A percentile compares a stretch with the other conserved stretches of the same genome.
Conservation (phyloP, 2,329 filamentous ascomycete genomes). For the Proliferodiscus dingleyae region DNA sequence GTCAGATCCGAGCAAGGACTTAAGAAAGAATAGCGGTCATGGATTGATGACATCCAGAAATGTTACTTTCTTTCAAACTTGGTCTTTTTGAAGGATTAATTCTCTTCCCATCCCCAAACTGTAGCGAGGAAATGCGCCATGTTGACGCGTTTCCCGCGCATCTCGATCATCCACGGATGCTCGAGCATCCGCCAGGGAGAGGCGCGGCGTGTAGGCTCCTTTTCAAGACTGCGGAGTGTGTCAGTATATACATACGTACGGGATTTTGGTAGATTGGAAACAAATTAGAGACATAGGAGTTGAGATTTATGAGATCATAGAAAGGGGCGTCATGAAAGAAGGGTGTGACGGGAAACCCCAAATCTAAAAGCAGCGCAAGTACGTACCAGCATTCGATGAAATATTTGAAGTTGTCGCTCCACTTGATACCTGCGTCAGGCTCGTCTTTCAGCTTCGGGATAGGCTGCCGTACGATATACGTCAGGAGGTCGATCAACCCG, state of each 20-base stretch:
- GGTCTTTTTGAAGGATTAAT: too few relatives aligned
- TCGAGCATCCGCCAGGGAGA: conserved; percentile 99
- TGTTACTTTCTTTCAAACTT: too few relatives aligned
- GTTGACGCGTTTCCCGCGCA: conserved; percentile 93
- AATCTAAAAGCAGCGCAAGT: too few relatives aligned
- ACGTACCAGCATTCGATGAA: conserved; percentile 99
- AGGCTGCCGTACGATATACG: conserved; percentile 93
- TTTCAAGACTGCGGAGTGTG: conserved; percentile 69
- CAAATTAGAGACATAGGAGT: too few relatives aligned
- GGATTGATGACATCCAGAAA: too few relatives aligned
- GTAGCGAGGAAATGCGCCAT: conserved; percentile 92
- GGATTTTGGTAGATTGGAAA: too few relatives aligned
- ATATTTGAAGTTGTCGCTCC: conserved; percentile 98
- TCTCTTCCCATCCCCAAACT: conserved; percentile 90
- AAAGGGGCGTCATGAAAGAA: too few relatives aligned
- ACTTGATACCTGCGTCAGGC: conserved; percentile 79
- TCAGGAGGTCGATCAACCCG: conserved; percentile 88
- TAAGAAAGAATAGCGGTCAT: too few relatives aligned
- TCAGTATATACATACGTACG: too few relatives aligned
- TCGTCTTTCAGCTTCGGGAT: conserved; percentile 97
- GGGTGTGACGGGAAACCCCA: too few relatives aligned
- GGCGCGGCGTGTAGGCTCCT: conserved; percentile 79
- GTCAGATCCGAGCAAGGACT: too few relatives aligned
- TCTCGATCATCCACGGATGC: conserved; percentile 97
- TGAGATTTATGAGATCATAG: too few relatives aligned